Evolutionary conservation across 1,139 yeast species (phyloP).

Genomic region (Saccharomycopsis phalli): DNA sequence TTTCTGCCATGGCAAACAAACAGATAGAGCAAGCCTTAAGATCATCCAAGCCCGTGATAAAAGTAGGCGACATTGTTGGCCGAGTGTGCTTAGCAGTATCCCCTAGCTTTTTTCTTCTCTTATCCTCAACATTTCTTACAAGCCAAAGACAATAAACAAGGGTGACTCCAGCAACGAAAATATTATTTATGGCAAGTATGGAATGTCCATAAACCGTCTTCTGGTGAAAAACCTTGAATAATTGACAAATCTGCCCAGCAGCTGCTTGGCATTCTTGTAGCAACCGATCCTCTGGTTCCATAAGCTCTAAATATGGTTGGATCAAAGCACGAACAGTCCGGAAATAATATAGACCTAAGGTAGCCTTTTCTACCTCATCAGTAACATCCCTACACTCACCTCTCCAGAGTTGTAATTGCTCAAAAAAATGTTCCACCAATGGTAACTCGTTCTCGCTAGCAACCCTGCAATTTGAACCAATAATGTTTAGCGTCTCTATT

Average conservation of each 20-base stretch:
- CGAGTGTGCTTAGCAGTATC: constrained; percentile 46
- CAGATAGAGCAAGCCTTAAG: constrained; percentile 51
- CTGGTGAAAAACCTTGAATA: constrained; percentile 49
- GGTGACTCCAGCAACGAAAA: constrained; percentile 55
- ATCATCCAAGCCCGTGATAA: constrained; percentile 46
- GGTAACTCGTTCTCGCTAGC: constrained; percentile 31
- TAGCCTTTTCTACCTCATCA: constrained; percentile 41
- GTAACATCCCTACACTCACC: constrained; percentile 36
- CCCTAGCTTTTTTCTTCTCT: constrained; percentile 37
- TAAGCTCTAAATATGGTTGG: constrained; percentile 48
- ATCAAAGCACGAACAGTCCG: constrained; percentile 45
- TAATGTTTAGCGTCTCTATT: constrained; percentile 39
- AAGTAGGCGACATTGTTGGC: constrained; percentile 41
- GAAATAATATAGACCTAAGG: constrained; percentile 44
- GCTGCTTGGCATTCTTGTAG: constrained; percentile 56
- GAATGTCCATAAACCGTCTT: constrained; percentile 50
- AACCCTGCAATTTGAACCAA: constrained; percentile 27
- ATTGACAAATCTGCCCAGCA: constrained; percentile 53
- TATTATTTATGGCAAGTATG: constrained; percentile 51
- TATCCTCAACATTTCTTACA: constrained; percentile 46
- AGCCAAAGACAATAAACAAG: constrained; percentile 53
- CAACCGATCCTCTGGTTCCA: constrained; percentile 47
- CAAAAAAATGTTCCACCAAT: constrained; percentile 36
- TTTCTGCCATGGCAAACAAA: constrained; percentile 52
- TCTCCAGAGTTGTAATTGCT: constrained; percentile 44